Base-by-base conservation (phyloP, 345 rosid species). In the Orychophragmus violaceus region DNA sequence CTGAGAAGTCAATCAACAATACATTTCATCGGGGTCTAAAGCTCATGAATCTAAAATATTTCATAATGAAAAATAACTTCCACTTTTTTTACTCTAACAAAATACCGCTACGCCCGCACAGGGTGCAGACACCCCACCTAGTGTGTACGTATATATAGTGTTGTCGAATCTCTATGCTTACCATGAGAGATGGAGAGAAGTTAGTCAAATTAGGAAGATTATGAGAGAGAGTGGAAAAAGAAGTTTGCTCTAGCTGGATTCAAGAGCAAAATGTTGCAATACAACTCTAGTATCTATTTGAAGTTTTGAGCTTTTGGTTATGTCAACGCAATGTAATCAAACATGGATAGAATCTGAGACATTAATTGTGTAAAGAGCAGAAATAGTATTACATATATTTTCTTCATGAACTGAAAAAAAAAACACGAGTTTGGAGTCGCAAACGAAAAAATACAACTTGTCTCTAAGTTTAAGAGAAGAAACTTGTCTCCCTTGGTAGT, bases 191-290 rank as follows among this genome's bases (percentile, higher is more conserved):
- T 91, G 95, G 95, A 78, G 71, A 30, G 83, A 82, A 39, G 83
- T 70, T 22, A 64, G 81, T n/a, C 69, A 32, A 2, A 71, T 85
- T 37, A 82, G 96, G 80, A 84, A 81, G 81, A 56, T 82, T 52
- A 85, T 91, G 98, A 74, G 42, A 42, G 69, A 72, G 1, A 85
- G 72, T 85, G 39, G 69, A 44, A 28, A 87, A 88, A 82, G 89
- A 80, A 79, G 78, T 62, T 2, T 91, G 84, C 5, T 79, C 61
- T 65, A 87, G 96, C 68, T 91, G 95, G 92, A 79, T 89, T 68
- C 81, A 83, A 57, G 77, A 71, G 68, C 70, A 76, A 64, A 63
- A 62, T 58, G 37, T 58, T 8, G 16, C 48, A 21, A 19, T 18
- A 19, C 22, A 66, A 6, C 19, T 23, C 30, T 70, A 41, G 55